These are phyloP conservation scores for Oldenlandia corymbosa DNA, from an alignment of 257 asterid species.

Conservation along the genomic window DNA sequence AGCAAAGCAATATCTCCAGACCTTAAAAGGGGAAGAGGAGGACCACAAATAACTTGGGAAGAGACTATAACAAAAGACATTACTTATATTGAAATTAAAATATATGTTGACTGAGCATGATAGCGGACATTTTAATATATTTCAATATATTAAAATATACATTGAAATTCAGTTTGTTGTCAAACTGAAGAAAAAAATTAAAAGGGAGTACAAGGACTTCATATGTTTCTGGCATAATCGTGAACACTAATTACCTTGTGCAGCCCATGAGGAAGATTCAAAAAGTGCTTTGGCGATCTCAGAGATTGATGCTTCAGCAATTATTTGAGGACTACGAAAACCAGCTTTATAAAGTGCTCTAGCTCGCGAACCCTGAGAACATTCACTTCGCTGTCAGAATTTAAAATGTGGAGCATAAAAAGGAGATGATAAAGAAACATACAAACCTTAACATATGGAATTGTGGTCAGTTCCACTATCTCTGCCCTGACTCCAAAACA, in stretches of 20 bases:
- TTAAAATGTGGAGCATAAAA: constrained; percentile 9
- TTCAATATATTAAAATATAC: too few species aligned
- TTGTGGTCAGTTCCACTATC: constrained; percentile 90
- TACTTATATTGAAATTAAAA: too few species aligned
- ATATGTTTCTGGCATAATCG: constrained; percentile 3
- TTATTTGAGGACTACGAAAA: constrained; percentile 87
- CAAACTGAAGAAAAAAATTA: background rate
- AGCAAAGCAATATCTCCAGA: background rate
- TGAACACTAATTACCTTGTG: constrained; percentile 40
- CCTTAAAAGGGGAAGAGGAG: background rate
- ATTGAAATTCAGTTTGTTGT: too few species aligned
- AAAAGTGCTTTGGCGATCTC: constrained; percentile 84
- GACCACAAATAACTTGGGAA: too few species aligned
- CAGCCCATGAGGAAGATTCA: constrained; percentile 83
- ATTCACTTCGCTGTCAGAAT: constrained; percentile 20
- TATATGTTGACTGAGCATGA: too few species aligned
- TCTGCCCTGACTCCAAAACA: constrained; percentile 99
- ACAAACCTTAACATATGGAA: constrained; percentile 84
- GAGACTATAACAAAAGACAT: too few species aligned
- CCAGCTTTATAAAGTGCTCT: constrained; percentile 97
- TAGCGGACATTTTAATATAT: too few species aligned
- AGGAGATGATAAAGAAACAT: constrained; percentile 15
- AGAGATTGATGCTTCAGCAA: constrained; percentile 89
- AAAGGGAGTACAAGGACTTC: background rate
- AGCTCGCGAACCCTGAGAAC: constrained; percentile 91